Evolutionary conservation across 1,284 basidiomycete genomes (phyloP).

Genomic region (Peniophora sp.): DNA sequence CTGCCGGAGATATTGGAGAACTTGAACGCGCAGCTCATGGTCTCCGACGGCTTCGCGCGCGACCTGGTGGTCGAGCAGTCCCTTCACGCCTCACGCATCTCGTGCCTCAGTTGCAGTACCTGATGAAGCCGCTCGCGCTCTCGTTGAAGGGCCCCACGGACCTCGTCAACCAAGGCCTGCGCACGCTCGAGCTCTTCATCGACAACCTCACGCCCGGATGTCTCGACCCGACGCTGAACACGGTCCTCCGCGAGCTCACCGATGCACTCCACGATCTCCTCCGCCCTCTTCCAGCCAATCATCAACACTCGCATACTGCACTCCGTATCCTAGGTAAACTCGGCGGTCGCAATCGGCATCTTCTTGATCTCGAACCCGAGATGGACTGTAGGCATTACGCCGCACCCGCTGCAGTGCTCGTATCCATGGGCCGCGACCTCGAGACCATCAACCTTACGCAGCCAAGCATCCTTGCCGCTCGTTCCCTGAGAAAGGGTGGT

Average conservation of each 20-base stretch:
- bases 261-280: slow-evolving; percentile 87
- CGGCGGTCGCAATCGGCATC: slow-evolving; percentile 88
- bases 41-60: slow-evolving; percentile 68
- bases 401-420: slow-evolving; percentile 57
- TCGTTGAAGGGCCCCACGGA: slow-evolving; percentile 86
- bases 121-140: slow-evolving; percentile 95
- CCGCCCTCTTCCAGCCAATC: slow-evolving; percentile 85
- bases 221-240: slow-evolving; percentile 92
- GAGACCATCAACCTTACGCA: slow-evolving; percentile 70
- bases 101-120: slow-evolving; percentile 89
- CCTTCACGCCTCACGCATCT: slow-evolving; percentile 94
- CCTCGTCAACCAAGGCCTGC: slow-evolving; percentile 90
- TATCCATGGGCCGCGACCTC: slow-evolving; percentile 71
- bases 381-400: slow-evolving; percentile 68
- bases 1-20: slow-evolving; percentile 97
- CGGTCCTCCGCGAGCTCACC: slow-evolving; percentile 92
- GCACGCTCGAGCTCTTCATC: slow-evolving; percentile 98
- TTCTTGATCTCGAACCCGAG: slow-evolving; percentile 77
- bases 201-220: slow-evolving; percentile 99
- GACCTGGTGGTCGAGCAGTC: slow-evolving; percentile 96
- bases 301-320: slow-evolving; percentile 90
- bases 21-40: slow-evolving; percentile 83
- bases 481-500: slow-evolving; percentile 47
- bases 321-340: slow-evolving; percentile 97
- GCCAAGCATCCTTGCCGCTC: slow-evolving; percentile 65